Base-by-base conservation (phyloP, 2,329 filamentous ascomycete genomes). In the Fusarium siculi region DNA sequence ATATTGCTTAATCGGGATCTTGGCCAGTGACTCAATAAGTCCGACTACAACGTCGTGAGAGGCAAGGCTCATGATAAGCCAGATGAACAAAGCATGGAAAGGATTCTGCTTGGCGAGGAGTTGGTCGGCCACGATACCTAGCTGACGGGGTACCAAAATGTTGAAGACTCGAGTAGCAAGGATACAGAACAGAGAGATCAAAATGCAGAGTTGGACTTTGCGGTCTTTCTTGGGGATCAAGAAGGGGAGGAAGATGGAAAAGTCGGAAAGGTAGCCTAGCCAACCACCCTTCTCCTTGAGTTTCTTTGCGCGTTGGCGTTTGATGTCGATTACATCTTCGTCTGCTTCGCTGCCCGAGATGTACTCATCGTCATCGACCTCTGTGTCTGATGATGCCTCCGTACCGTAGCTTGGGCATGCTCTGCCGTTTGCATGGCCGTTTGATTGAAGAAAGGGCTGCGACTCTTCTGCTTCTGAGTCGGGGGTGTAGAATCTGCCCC, bases 1-100 rank as follows among this genome's bases (percentile, higher is more conserved):
- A 21, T 79, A 82, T 40, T 82, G 80, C 73, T 78, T 76, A 16
- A 82, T 81, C 0, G 81, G 80, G 2, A 82, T 80, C 47, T 81
- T 81, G 53, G 76, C 76, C 25, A 82, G 40, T 2, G 50, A 42
- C 30, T 77, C 54, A 4, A 81, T 43, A 1, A 79, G 18, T 1
- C 68, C 63, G 4, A 77, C 15, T 0, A 68, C 25, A 16, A 56
- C 52, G 2, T 74, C 68, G 5, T 68, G 63, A 2, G 69, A 66
- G 3, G 73, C 12, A 4, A 73, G 44, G 15, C 57, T 72, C 19
- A 75, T 53, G 11, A 57, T 14, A 7, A 79, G 66, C 74, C 74
- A 78, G 12, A 75, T 23, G 11, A 56, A 42, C 3, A 80, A 34
- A 2, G 74, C 67, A 0, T 57, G 54, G 49, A 75, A 80, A 0